A percentile compares a stretch with the other conserved stretches of the same genome.
phyloP scores from a whole-genome alignment of 139 green algal genomes.

The Picochlorum costavermella region DNA sequence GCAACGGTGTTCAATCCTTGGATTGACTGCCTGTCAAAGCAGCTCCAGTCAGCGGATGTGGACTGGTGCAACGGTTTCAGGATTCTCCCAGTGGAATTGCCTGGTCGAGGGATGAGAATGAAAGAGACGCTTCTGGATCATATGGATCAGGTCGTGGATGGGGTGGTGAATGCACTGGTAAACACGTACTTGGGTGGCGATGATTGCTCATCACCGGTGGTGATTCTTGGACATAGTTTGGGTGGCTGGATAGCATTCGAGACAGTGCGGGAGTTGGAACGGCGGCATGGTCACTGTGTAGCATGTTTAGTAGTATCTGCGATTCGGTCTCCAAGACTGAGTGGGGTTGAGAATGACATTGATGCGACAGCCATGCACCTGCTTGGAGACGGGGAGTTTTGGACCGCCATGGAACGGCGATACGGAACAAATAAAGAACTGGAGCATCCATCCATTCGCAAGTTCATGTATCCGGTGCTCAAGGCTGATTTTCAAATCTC shows the following conservation, averaged over 20 bases:
- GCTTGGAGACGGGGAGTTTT: neutral
- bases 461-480: constrained; percentile 1
- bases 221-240: constrained; percentile 5
- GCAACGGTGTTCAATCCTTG: too few relatives aligned
- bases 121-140: neutral
- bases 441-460: neutral
- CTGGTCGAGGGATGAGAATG: neutral
- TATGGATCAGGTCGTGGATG: constrained; percentile 5
- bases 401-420: neutral
- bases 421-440: constrained; percentile 15
- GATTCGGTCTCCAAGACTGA: neutral
- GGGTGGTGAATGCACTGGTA: neutral
- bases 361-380: constrained; percentile 7
- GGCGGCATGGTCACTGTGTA: neutral
- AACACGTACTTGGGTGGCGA: neutral
- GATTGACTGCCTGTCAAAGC: too few relatives aligned
- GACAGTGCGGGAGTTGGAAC: neutral
- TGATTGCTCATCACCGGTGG: neutral
- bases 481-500: constrained; percentile 9
- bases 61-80: neutral
- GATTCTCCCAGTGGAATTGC: constrained; percentile 12
- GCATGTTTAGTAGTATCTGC: constrained; percentile 4
- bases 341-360: constrained; percentile 12
- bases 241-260: constrained; percentile 10
- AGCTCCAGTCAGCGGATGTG: too few relatives aligned